phyloP scores from a whole-genome alignment of 179 eudicot species.

The Actinidia chinensis region DNA sequence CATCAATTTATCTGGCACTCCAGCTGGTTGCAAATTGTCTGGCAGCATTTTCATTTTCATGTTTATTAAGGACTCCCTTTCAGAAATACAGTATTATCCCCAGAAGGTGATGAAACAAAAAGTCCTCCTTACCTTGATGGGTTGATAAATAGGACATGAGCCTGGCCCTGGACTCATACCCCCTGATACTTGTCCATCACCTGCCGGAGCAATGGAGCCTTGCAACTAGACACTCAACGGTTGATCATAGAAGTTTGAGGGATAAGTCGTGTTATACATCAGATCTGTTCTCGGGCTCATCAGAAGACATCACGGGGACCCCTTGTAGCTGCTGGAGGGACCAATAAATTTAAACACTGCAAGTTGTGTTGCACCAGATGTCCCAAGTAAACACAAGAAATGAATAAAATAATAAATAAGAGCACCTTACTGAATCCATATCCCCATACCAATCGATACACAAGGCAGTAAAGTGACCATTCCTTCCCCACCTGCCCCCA shows the following conservation, averaged over 20 bases:
- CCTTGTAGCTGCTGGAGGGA: slow-evolving; percentile 50
- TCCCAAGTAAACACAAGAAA: too few relatives aligned
- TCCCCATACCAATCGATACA: too few relatives aligned
- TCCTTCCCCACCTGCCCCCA: too few relatives aligned
- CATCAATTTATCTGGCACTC: slow-evolving; percentile 31
- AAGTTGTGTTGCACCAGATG: neutral
- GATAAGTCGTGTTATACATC: slow-evolving; percentile 57
- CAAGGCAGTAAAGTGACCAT: too few relatives aligned
- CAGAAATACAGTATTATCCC: slow-evolving; percentile 39
- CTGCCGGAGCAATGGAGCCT: slow-evolving; percentile 46
- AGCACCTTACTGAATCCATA: too few relatives aligned
- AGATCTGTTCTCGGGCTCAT: slow-evolving; percentile 55
- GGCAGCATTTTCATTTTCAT: slow-evolving; percentile 48
- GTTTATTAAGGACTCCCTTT: slow-evolving; percentile 37
- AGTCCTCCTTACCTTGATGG: slow-evolving; percentile 49
- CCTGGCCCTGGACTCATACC: slow-evolving; percentile 49
- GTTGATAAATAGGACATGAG: slow-evolving; percentile 36
- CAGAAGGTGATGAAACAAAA: slow-evolving; percentile 49
- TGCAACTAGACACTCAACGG: slow-evolving; percentile 47
- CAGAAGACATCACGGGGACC: slow-evolving; percentile 50
- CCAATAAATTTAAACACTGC: neutral
- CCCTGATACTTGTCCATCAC: slow-evolving; percentile 51
- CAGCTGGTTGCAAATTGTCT: slow-evolving; percentile 37
- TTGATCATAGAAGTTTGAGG: slow-evolving; percentile 59
- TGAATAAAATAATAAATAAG: too few relatives aligned